Evolutionary conservation across 345 rosid genomes (phyloP).

Genomic region (Pistacia integerrima): DNA sequence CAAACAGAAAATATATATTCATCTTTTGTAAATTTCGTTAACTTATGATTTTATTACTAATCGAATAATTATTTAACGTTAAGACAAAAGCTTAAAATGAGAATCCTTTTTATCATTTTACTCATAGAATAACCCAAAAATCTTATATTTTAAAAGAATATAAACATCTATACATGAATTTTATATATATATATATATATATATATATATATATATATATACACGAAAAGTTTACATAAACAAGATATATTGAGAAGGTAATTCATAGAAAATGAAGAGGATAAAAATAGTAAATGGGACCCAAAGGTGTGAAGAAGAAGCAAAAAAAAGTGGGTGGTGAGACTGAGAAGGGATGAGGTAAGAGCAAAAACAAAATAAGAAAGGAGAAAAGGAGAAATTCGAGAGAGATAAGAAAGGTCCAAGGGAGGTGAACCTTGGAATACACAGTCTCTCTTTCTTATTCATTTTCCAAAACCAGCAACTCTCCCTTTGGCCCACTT

Average conservation of each 20-base stretch:
- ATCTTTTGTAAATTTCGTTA: too few species aligned
- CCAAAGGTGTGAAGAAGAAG: not conserved
- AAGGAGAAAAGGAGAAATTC: not conserved
- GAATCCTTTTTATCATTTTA: too few species aligned
- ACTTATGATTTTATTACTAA: too few species aligned
- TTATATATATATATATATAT: too few species aligned
- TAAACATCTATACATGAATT: too few species aligned
- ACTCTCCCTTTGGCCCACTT: constrained; percentile 6
- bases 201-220: too few species aligned
- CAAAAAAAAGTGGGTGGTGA: not conserved
- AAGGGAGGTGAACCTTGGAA: constrained; percentile 46
- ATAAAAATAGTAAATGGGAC: not conserved
- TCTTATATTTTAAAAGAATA: too few species aligned
- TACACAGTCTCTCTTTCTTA: constrained; percentile 13
- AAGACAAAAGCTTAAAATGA: too few species aligned
- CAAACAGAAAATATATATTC: too few species aligned
- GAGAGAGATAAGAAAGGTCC: constrained; percentile 13
- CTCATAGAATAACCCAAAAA: too few species aligned
- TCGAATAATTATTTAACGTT: too few species aligned
- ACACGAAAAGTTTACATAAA: too few species aligned
- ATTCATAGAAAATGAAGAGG: not conserved
- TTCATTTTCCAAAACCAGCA: constrained; percentile 29
- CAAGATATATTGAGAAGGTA: not conserved
- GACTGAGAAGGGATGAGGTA: not conserved
- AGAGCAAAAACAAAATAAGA: not conserved